Evolutionary conservation across 2,329 filamentous ascomycete genomes (phyloP).

Genomic region (Diaporthe citriasiana): DNA sequence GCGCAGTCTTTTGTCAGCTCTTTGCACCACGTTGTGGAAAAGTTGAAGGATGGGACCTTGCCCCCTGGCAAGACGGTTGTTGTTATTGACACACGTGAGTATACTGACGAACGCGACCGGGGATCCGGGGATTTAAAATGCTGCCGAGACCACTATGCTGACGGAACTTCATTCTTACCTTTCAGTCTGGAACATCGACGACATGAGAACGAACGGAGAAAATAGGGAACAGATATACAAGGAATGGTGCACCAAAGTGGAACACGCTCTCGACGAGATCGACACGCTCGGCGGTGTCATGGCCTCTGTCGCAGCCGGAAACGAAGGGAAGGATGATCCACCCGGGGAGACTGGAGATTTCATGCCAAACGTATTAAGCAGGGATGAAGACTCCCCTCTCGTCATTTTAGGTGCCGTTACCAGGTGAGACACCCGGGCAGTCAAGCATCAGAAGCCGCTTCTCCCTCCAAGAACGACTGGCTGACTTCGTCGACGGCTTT

Average conservation of each 20-base stretch:
- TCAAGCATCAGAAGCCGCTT: too few species aligned
- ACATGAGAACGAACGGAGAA: neutral
- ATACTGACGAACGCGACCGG: too few species aligned
- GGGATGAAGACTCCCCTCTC: neutral
- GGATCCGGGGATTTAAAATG: too few species aligned
- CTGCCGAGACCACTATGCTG: neutral
- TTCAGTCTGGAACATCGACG: constrained; percentile 24
- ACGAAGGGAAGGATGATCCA: constrained; percentile 11
- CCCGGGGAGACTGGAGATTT: neutral
- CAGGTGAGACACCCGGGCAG: neutral
- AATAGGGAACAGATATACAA: neutral
- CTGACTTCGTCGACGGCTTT: neutral
- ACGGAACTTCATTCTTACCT: neutral
- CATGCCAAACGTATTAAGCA: constrained; percentile 27
- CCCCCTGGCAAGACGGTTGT: constrained; percentile 24
- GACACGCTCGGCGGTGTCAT: constrained; percentile 21
- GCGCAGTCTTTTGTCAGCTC: neutral
- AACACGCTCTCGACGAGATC: neutral
- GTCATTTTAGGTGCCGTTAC: constrained; percentile 36
- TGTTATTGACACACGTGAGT: constrained; percentile 35
- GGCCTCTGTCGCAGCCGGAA: constrained; percentile 30
- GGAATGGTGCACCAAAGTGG: constrained; percentile 8
- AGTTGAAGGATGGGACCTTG: constrained; percentile 2
- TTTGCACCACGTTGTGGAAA: constrained; percentile 25
- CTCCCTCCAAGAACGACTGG: too few species aligned